phyloP scores from a whole-genome alignment of 257 asterid genomes.

The Capsicum rhomboideum region DNA sequence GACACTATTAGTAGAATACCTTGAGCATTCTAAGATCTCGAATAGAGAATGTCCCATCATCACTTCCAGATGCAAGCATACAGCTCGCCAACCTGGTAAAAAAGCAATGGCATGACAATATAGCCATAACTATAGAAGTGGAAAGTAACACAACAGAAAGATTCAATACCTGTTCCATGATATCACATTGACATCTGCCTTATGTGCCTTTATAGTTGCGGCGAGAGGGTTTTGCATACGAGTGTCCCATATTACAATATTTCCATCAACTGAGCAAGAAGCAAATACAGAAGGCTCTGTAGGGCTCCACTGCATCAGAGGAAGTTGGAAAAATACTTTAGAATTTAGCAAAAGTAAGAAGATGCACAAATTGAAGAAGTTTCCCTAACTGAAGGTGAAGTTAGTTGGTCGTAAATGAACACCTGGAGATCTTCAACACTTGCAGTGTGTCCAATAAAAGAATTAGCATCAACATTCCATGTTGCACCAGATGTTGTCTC shows the following conservation, averaged over 20 bases:
- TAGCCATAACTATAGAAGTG: background rate
- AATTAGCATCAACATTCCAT: constrained; percentile 57
- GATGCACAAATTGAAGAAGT: no score
- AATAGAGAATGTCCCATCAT: constrained; percentile 86
- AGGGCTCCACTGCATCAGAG: constrained; percentile 83
- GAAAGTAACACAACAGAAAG: background rate
- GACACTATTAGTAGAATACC: constrained; percentile 26
- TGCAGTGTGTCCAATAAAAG: constrained; percentile 39
- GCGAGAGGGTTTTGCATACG: constrained; percentile 80
- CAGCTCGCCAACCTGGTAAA: constrained; percentile 69
- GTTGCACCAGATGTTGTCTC: constrained; percentile 74
- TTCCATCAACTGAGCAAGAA: constrained; percentile 87
- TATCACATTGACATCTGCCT: constrained; percentile 92
- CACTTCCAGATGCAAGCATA: constrained; percentile 95
- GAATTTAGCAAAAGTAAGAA: background rate
- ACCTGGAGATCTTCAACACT: constrained; percentile 95
- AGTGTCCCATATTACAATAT: constrained; percentile 79
- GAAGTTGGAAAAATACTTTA: background rate
- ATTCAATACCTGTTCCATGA: constrained; percentile 85
- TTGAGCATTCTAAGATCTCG: constrained; percentile 82
- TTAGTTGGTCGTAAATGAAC: background rate
- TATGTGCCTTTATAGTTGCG: constrained; percentile 62
- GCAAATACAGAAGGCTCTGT: constrained; percentile 75
- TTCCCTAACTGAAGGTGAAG: background rate
- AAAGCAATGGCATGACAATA: constrained; percentile 6